phyloP scores from a whole-genome alignment of 305 asterid species.

The Caryopteris hybrid region DNA sequence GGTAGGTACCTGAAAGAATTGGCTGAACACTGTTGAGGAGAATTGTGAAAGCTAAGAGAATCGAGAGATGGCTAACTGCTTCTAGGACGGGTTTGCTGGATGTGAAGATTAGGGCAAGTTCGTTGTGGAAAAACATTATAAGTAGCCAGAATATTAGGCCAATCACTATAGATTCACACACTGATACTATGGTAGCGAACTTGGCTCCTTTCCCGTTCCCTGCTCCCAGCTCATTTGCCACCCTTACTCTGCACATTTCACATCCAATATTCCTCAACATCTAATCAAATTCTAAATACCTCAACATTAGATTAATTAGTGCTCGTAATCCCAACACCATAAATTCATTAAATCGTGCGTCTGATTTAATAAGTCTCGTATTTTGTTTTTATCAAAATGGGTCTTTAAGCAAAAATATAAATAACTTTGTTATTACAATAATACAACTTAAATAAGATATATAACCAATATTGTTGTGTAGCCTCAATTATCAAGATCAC shows the following conservation, averaged over 20 bases:
- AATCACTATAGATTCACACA: slow-evolving; percentile 43
- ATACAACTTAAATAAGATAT: too few species aligned
- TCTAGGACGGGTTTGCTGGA: slow-evolving; percentile 52
- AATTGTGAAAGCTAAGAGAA: slow-evolving; percentile 73
- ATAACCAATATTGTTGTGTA: too few species aligned
- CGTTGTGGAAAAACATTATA: slow-evolving; percentile 49
- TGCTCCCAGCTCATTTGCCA: slow-evolving; percentile 85
- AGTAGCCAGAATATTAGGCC: slow-evolving; percentile 63
- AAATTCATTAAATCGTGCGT: too few species aligned
- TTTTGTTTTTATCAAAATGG: too few species aligned
- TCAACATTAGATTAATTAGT: background rate
- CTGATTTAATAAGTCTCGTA: too few species aligned
- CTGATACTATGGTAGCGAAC: slow-evolving; percentile 70
- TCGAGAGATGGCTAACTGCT: slow-evolving; percentile 57
- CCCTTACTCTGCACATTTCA: slow-evolving; percentile 54
- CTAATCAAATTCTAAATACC: too few species aligned
- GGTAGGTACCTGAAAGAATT: slow-evolving; percentile 58
- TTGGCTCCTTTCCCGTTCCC: slow-evolving; percentile 82
- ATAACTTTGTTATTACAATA: too few species aligned
- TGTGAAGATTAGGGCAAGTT: slow-evolving; percentile 56
- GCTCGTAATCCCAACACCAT: too few species aligned
- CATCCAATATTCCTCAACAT: too few species aligned
- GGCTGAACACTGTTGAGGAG: slow-evolving; percentile 91
- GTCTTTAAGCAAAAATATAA: too few species aligned
- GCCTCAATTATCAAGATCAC: too few species aligned